Conservation (phyloP, 192 early-diverging fungal species). For the Fimicolochytrium jonesii region DNA sequence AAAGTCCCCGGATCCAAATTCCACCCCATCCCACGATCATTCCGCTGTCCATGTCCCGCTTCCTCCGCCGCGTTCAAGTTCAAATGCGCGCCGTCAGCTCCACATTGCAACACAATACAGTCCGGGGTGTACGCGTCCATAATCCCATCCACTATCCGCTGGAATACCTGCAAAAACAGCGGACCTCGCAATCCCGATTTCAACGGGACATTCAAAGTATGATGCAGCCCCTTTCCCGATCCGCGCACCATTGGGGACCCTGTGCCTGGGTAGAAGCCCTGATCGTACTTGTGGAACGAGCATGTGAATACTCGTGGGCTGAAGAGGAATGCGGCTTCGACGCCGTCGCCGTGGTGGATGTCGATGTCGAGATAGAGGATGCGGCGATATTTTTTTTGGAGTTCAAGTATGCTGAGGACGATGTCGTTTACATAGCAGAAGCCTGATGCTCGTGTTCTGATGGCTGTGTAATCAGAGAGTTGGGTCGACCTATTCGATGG, state of each 20-base stretch:
- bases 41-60: not conserved
- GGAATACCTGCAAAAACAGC: constrained; percentile 72
- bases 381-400: constrained; percentile 34
- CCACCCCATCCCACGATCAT: constrained; percentile 13
- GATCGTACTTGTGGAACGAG: constrained; percentile 30
- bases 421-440: constrained; percentile 97
- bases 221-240: constrained; percentile 10
- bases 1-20: not conserved
- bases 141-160: constrained; percentile 17
- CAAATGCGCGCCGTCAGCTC: constrained; percentile 85
- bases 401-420: constrained; percentile 74
- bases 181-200: constrained; percentile 46
- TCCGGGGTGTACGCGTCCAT: constrained; percentile 78
- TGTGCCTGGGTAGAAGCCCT: constrained; percentile 38
- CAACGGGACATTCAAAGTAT: constrained; percentile 33
- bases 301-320: constrained; percentile 30
- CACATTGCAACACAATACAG: constrained; percentile 88
- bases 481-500: too few species aligned
- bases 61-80: constrained; percentile 2
- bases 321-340: constrained; percentile 33
- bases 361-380: constrained; percentile 60
- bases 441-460: constrained; percentile 84
- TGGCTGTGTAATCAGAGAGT: too few species aligned
- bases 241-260: constrained; percentile 9
- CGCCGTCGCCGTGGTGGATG: constrained; percentile 89